Percentiles rank a stretch among this genome's conserved stretches.
Conservation (phyloP, 2,329 filamentous ascomycete genomes). For the Mycosphaerella sp. region DNA sequence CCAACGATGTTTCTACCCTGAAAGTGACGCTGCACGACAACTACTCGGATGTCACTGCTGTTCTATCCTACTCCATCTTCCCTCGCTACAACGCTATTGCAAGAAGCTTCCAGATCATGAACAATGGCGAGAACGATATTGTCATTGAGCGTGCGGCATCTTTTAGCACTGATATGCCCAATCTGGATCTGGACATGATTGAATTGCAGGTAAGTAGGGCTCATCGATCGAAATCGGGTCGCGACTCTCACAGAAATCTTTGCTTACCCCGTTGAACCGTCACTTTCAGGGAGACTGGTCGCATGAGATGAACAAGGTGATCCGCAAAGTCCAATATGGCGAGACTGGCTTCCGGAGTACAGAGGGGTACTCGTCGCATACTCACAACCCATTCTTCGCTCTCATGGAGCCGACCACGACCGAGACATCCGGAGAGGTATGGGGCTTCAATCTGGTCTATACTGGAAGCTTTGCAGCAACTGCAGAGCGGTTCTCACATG, state of each 20-base stretch:
- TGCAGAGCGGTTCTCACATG: conserved; percentile 58
- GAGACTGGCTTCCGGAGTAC: conserved; percentile 53
- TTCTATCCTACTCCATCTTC: conserved; percentile 59
- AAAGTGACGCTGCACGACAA: conserved; percentile 55
- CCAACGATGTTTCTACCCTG: conserved; percentile 53
- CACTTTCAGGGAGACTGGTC: conserved; percentile 54
- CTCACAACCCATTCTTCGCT: conserved; percentile 60
- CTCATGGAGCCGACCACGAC: conserved; percentile 53
- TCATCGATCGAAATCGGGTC: no score
- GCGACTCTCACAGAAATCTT: no score
- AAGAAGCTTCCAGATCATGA: conserved; percentile 56
- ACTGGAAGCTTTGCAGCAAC: conserved; percentile 57
- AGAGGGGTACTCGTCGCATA: conserved; percentile 57
- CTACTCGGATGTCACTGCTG: conserved; percentile 52
- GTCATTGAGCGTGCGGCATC: conserved; percentile 47
- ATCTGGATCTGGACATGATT: conserved; percentile 56
- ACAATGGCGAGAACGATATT: conserved; percentile 47
- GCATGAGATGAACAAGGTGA: conserved; percentile 48
- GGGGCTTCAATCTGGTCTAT: conserved; percentile 61
- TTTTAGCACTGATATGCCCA: conserved; percentile 56
- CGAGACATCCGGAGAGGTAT: conserved; percentile 56
- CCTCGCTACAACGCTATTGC: conserved; percentile 56
- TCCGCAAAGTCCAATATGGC: conserved; percentile 53
- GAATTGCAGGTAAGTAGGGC: conserved; percentile 32
- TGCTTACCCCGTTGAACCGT: conserved; percentile 33